Evolutionary conservation across 176 grass and related monocot genomes (phyloP), one percentile per base, ranked within the genome.

Genomic region (Urochloa ruziziensis): DNA sequence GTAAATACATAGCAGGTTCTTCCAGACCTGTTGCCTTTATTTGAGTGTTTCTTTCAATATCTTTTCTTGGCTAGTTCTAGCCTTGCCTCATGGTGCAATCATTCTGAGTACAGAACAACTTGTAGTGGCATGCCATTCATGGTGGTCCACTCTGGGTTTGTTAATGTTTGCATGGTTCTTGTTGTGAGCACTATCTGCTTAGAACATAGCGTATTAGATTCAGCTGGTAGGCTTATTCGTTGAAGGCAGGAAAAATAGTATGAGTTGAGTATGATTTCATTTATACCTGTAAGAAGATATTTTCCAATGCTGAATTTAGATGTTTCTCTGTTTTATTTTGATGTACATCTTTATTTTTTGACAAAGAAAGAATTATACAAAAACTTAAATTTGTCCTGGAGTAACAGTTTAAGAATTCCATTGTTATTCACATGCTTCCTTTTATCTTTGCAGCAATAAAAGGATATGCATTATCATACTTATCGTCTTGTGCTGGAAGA

Each of bases 1-100:
- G 93, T 75, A 98, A 98, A 84, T 98, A 95, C 89, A 92, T 92
- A 81, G 92, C 94, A 89, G 94, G 94, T 97, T 90, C 39, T 72
- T 71, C 75, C 82, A 74, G 61, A 78, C 32, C 65, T 80, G 10
- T 49, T 85, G 9, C 32, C 72, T 84, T 84, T 53, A 43, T 60
- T 73, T 57, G 39, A 62, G 48, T 58, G 23, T 39, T 82, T 36
- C 37, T 37, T 47, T 32, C 23, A 17, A 16, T 64, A 32, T 62
- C 60, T 85, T 85, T 36, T 60, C 28, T 52, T 84, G 33, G 23
- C 33, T 53, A 75, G 34, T 71, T 73, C 33, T 77, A 70, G 18
- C 5, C 18, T 42, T 83, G n/a, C 65, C 3, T 77, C 77, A 28
- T 70, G 56, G 77, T 17, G 33, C 8, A 78, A 19, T 81, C 21